These are phyloP conservation scores for Cicer judaicum DNA, from an alignment of 306 rosid species.

Conservation along the genomic window DNA sequence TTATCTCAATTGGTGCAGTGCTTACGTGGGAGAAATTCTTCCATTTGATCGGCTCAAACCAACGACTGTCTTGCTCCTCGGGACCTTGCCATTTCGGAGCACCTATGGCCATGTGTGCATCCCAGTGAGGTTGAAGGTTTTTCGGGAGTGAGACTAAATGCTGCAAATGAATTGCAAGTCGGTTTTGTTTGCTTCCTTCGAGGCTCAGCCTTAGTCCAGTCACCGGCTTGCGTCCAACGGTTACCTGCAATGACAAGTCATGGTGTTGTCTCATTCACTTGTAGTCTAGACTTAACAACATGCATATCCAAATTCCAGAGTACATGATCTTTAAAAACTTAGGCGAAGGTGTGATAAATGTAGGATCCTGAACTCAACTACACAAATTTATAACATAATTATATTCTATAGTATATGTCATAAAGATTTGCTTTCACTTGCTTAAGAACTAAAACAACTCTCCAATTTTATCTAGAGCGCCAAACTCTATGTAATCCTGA, in stretches of 20 bases:
- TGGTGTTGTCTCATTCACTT: constrained; percentile 36
- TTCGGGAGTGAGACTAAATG: constrained; percentile 95
- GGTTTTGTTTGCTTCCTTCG: constrained; percentile 87
- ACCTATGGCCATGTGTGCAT: constrained; percentile 86
- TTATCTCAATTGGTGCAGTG: constrained; percentile 92
- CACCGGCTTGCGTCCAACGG: constrained; percentile 96
- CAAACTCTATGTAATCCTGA: neutral
- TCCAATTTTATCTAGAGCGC: neutral
- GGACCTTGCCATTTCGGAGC: constrained; percentile 99
- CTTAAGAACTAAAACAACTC: neutral
- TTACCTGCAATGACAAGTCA: constrained; percentile 67
- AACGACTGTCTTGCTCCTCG: constrained; percentile 99
- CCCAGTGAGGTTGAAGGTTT: constrained; percentile 96
- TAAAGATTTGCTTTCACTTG: neutral
- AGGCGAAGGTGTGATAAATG: neutral
- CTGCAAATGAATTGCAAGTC: constrained; percentile 89
- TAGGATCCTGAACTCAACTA: neutral
- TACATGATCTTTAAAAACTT: constrained; percentile 16
- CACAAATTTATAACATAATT: constrained; percentile 3
- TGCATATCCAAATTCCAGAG: neutral
- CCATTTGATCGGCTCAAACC: constrained; percentile 99
- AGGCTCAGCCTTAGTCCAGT: constrained; percentile 91
- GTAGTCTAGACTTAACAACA: constrained; percentile 32
- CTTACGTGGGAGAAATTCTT: constrained; percentile 99
- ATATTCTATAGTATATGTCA: neutral